Base-by-base conservation (phyloP, 2,329 filamentous ascomycete species). In the Scytalidium sp. region DNA sequence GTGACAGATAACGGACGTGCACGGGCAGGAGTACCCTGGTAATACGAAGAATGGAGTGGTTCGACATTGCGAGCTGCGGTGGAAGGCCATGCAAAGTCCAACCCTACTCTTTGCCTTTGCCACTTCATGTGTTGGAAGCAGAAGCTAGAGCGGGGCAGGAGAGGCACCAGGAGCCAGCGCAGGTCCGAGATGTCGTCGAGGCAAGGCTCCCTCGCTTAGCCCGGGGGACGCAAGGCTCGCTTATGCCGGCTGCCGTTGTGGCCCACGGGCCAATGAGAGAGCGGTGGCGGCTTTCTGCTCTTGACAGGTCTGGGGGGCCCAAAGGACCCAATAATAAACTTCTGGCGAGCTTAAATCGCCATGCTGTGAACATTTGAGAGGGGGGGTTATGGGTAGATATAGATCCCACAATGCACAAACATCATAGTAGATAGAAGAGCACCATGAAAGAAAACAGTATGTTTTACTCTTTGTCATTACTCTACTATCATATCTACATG, bases 1-100 rank as follows among this genome's bases (percentile, higher is more conserved):
- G 60, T 54, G 59, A 60, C 61, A 49, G 52, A 40, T 21, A 50
- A 69, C n/a, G n/a, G 32, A 27, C 32, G 5, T 36, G 32, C 32
- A 36, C 17, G 4, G 11, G 32, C 13, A 44, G 20, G 43, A 75
- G 60, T 75, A 90, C 87, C 75, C 90, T 88, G 56, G 88, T 88
- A 70, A 96, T 93, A 57, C 90, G 87, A 60, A 96, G 85, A 62
- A 95, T 89, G 52, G 88, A 90, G 70, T 95, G 90, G 70, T 94
- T 90, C 54, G 86, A 83, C 85, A 90, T 90, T 61, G 55, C 66
- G 29, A 15, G 15, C 17, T 36, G 32, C 32, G 13, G 17, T 36
- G 32, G 32, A 36, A n/a, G 32, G 6, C 32, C 32, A 15, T 4
- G 32, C 32, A 36, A 36, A n/a, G 32, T 36, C 8, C 32, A 36